Conservation (phyloP, 1,139 yeast species). For the Geotrichum candidum region DNA sequence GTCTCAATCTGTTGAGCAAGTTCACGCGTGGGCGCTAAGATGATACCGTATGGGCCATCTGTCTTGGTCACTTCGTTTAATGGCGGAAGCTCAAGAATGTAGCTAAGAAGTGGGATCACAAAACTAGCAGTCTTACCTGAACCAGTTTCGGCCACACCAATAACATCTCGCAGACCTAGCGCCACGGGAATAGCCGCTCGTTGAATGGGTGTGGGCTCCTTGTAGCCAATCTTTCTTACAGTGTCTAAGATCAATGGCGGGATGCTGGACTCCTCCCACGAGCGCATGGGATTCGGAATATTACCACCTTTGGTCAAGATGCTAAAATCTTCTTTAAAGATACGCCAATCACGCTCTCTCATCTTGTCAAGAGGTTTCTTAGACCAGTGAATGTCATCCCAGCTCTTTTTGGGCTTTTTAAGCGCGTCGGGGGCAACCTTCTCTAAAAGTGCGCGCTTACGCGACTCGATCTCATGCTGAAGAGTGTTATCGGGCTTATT, state of each 20-base stretch:
- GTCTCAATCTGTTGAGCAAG: constrained; percentile 77
- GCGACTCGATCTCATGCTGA: constrained; percentile 26
- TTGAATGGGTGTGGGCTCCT: constrained; percentile 82
- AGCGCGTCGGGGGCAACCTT: constrained; percentile 16
- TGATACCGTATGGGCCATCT: constrained; percentile 62
- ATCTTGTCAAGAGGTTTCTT: constrained; percentile 57
- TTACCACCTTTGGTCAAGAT: constrained; percentile 55
- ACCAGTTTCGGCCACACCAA: constrained; percentile 95
- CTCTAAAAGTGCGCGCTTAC: constrained; percentile 13
- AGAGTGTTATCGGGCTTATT: neutral
- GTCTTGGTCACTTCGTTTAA: constrained; percentile 37
- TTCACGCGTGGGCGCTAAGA: constrained; percentile 91
- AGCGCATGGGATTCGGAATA: constrained; percentile 56
- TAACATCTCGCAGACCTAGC: constrained; percentile 52
- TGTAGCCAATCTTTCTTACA: constrained; percentile 42
- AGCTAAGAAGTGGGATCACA: constrained; percentile 63
- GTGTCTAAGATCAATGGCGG: constrained; percentile 42
- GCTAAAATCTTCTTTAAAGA: constrained; percentile 69
- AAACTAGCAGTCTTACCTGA: constrained; percentile 91
- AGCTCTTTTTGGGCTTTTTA: constrained; percentile 18
- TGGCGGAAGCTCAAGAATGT: constrained; percentile 46
- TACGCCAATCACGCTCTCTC: constrained; percentile 86
- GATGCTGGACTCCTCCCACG: constrained; percentile 62
- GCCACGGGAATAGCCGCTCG: constrained; percentile 81
- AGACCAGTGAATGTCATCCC: constrained; percentile 57